phyloP scores from a whole-genome alignment of 1,139 yeast genomes.

The Zygotorulaspora mrakii region DNA sequence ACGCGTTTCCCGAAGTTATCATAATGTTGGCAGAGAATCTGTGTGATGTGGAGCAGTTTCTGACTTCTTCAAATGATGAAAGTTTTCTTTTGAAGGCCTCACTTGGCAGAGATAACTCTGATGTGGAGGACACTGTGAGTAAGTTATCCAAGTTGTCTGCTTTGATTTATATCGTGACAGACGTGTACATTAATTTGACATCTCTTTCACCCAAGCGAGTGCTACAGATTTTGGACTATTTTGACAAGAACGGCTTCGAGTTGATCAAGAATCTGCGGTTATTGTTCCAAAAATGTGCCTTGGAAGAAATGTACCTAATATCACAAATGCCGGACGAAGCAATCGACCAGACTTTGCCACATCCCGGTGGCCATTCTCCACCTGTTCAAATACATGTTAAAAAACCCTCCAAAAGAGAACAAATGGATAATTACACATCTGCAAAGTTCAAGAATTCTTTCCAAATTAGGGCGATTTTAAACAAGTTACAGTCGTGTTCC shows the following conservation, averaged over 20 bases:
- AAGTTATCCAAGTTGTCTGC: constrained; percentile 40
- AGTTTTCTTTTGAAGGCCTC: constrained; percentile 40
- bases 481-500: constrained; percentile 50
- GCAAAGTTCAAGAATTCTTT: constrained; percentile 60
- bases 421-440: constrained; percentile 43
- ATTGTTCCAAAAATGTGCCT: constrained; percentile 47
- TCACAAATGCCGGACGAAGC: constrained; percentile 46
- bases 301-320: constrained; percentile 57
- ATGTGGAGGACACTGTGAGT: constrained; percentile 35
- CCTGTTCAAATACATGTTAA: constrained; percentile 37
- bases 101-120: constrained; percentile 20
- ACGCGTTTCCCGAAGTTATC: constrained; percentile 43
- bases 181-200: constrained; percentile 52
- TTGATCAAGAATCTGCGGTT: constrained; percentile 42
- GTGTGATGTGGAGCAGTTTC: constrained; percentile 37
- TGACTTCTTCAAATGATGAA: constrained; percentile 34
- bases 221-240: constrained; percentile 44
- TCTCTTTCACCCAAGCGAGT: constrained; percentile 49
- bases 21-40: constrained; percentile 36
- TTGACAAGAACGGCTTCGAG: constrained; percentile 41
- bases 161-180: constrained; percentile 47
- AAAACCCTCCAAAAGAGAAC: constrained; percentile 33
- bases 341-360: constrained; percentile 45
- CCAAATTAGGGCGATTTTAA: constrained; percentile 50
- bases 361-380: constrained; percentile 33